Conservation (phyloP, 2,329 filamentous ascomycete genomes). For the Aureobasidium vineae region DNA sequence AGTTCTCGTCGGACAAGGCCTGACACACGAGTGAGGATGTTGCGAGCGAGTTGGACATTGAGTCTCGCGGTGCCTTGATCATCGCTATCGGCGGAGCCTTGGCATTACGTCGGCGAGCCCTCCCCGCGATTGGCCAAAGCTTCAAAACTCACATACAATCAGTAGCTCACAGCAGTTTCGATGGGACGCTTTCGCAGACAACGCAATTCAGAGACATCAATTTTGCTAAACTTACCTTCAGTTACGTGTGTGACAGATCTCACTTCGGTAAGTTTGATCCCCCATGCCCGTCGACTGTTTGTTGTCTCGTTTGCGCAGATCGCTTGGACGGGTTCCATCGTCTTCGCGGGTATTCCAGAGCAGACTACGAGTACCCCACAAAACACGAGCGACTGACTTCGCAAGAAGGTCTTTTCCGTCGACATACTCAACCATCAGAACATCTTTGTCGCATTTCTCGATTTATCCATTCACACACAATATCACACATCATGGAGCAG, state of each 20-base stretch:
- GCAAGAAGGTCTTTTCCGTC: slow-evolving; percentile 16
- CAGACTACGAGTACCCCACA: slow-evolving; percentile 20
- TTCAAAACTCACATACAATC: slow-evolving; percentile 17
- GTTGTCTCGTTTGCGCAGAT: slow-evolving; percentile 5
- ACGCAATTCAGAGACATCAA: neutral
- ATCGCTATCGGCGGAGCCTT: neutral
- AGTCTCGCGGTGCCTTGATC: neutral
- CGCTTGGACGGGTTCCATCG: slow-evolving; percentile 12
- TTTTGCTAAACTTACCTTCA: too few species aligned
- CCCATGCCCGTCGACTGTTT: neutral
- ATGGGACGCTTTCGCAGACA: neutral
- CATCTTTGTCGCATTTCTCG: slow-evolving; percentile 28
- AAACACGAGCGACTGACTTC: slow-evolving; percentile 21
- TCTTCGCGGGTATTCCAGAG: slow-evolving; percentile 24
- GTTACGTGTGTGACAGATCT: too few species aligned
- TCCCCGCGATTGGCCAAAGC: neutral
- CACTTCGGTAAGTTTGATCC: neutral
- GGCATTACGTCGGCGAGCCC: slow-evolving; percentile 11
- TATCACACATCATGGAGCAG: slow-evolving; percentile 34
- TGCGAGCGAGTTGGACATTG: slow-evolving; percentile 1
- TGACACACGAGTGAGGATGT: slow-evolving; percentile 1
- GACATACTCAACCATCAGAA: slow-evolving; percentile 25
- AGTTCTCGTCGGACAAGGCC: neutral
- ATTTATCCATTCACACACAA: neutral
- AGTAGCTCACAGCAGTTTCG: neutral